Conservation (phyloP, 495 filamentous ascomycete species). For the Annulohypoxylon stygium region DNA sequence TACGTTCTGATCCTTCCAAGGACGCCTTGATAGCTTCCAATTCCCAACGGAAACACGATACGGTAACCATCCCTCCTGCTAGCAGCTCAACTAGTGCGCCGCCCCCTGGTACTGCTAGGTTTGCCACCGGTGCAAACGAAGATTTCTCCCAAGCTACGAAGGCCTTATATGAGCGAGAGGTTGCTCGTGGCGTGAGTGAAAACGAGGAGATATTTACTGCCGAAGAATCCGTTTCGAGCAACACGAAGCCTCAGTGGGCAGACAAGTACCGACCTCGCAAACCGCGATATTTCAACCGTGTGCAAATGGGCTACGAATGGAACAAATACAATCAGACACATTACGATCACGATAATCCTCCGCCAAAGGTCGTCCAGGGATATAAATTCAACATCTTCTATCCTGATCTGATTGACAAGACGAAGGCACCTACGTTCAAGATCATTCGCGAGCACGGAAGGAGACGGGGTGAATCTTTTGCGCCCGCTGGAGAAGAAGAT, state of each 20-base stretch:
- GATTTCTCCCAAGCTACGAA: constrained; percentile 94
- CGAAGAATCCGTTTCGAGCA: constrained; percentile 82
- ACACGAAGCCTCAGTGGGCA: constrained; percentile 81
- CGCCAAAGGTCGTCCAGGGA: constrained; percentile 97
- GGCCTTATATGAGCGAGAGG: constrained; percentile 91
- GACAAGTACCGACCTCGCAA: constrained; percentile 92
- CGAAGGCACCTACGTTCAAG: constrained; percentile 91
- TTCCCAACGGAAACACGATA: constrained; percentile 27
- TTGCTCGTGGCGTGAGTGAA: constrained; percentile 90
- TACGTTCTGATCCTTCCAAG: constrained; percentile 39
- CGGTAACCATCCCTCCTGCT: constrained; percentile 21
- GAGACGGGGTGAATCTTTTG: constrained; percentile 90
- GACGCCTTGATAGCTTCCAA: constrained; percentile 38
- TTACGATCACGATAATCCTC: constrained; percentile 98
- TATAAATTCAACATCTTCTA: constrained; percentile 99
- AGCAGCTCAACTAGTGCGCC: constrained; percentile 57
- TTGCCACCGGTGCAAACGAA: constrained; percentile 79
- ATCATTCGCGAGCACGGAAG: constrained; percentile 94
- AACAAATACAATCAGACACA: constrained; percentile 99
- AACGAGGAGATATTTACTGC: constrained; percentile 96
- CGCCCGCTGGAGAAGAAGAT: constrained; percentile 96
- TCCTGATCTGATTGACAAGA: constrained; percentile 96
- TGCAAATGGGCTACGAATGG: constrained; percentile 99
- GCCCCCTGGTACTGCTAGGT: constrained; percentile 73
- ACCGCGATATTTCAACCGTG: constrained; percentile 96